These are phyloP conservation scores for Ceratorhiza oryzae-sativae DNA, from an alignment of 1,284 basidiomycete genomes.

Conservation along the genomic window DNA sequence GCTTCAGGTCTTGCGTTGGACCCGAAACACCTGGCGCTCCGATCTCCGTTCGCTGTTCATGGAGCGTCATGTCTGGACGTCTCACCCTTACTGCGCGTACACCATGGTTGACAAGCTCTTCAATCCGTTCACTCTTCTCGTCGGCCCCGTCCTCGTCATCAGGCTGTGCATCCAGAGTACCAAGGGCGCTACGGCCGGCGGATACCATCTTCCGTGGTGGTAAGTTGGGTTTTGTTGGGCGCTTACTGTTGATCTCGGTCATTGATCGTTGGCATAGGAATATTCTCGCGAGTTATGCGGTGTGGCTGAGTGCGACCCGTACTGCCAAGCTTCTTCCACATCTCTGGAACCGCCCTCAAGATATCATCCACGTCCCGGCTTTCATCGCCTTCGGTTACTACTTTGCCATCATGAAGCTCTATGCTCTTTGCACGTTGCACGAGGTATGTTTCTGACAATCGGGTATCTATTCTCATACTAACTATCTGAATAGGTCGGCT, in stretches of 20 bases:
- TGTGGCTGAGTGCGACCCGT: conserved; percentile 83
- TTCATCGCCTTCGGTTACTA: conserved; percentile 91
- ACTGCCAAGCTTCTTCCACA: conserved; percentile 89
- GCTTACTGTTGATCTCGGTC: conserved; percentile 20
- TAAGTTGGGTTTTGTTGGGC: conserved; percentile 53
- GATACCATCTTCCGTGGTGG: conserved; percentile 91
- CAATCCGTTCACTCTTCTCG: conserved; percentile 86
- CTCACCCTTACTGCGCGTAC: conserved; percentile 89
- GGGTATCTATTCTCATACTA: conserved; percentile 4
- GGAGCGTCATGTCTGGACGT: conserved; percentile 85
- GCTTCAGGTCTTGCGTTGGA: conserved; percentile 92
- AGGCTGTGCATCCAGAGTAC: conserved; percentile 82
- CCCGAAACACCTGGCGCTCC: conserved; percentile 90
- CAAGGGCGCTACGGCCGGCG: conserved; percentile 69
- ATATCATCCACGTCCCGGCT: conserved; percentile 89
- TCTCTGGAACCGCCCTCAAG: conserved; percentile 82
- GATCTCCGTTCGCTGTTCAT: conserved; percentile 88
- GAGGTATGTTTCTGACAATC: conserved; percentile 58
- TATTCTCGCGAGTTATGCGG: conserved; percentile 73
- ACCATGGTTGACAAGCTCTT: conserved; percentile 94
- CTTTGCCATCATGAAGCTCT: conserved; percentile 87
- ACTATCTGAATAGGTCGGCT: conserved; percentile 67
- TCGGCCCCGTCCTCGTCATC: conserved; percentile 79
- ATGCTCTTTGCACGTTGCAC: conserved; percentile 82
- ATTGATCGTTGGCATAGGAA: conserved; percentile 60